Percentiles rank a stretch among this genome's conserved stretches.
Conservation (phyloP, 139 green algal species). For the Chlorella sorokiniana region DNA sequence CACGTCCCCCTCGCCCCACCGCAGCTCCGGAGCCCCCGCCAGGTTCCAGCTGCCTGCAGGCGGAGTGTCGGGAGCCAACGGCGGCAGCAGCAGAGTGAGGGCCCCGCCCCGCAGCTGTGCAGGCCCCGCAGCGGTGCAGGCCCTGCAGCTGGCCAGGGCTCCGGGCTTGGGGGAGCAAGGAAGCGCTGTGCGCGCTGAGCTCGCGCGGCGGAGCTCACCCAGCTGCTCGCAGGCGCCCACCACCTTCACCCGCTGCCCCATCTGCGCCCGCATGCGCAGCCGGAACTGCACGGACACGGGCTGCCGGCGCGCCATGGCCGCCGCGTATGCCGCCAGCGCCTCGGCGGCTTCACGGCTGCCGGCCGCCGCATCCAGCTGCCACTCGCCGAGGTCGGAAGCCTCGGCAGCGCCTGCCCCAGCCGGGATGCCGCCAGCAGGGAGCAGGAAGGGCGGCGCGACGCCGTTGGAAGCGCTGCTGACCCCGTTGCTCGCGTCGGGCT, state of each 20-base stretch:
- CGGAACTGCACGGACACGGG: background rate
- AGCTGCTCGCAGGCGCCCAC: constrained; percentile 2
- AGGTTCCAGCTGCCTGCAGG: constrained; percentile 2
- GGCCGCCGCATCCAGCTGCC: background rate
- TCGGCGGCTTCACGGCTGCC: background rate
- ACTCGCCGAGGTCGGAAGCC: background rate
- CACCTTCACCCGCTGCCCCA: constrained; percentile 3
- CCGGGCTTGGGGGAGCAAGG: too few species aligned
- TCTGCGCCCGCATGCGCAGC: background rate
- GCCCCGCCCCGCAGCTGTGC: too few species aligned
- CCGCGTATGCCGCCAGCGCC: background rate
- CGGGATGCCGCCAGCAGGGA: background rate
- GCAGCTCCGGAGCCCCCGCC: background rate
- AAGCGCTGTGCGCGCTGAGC: background rate
- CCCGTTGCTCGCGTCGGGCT: background rate
- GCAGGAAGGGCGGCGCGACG: background rate
- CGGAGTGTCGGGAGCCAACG: too few species aligned
- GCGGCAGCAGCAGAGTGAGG: too few species aligned
- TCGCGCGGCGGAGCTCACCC: background rate
- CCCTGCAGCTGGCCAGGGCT: too few species aligned
- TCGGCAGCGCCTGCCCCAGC: too few species aligned
- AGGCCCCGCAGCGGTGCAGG: too few species aligned
- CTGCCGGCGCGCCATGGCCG: background rate
- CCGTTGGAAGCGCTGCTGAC: background rate
- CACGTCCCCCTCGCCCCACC: background rate